Evolutionary conservation across 2,329 filamentous ascomycete species (phyloP).

Genomic region (Arthrinium puccinioides): DNA sequence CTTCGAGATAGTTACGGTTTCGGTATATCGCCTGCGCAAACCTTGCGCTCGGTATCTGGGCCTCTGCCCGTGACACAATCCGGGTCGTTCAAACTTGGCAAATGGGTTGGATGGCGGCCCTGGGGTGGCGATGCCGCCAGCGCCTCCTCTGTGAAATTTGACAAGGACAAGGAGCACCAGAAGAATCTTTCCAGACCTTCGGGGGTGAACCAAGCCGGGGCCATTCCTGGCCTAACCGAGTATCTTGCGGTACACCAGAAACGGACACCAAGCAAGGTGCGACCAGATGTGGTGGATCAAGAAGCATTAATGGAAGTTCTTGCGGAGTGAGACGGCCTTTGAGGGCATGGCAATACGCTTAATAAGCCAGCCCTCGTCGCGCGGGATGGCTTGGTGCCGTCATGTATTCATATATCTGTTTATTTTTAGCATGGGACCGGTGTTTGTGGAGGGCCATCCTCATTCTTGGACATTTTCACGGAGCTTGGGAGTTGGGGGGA

Average conservation of each 20-base stretch:
- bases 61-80: slow-evolving; percentile 14
- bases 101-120: slow-evolving; percentile 37
- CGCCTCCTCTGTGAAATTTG: slow-evolving; percentile 22
- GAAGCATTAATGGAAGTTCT: slow-evolving; percentile 55
- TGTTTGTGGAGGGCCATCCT: too few relatives aligned
- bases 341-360: neutral
- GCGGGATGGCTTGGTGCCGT: too few relatives aligned
- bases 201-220: slow-evolving; percentile 73
- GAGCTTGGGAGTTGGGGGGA: too few relatives aligned
- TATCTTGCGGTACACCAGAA: slow-evolving; percentile 45
- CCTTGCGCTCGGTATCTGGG: slow-evolving; percentile 25
- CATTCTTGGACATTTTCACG: too few relatives aligned
- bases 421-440: too few relatives aligned
- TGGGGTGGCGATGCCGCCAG: slow-evolving; percentile 20
- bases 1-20: slow-evolving; percentile 44
- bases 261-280: slow-evolving; percentile 47
- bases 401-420: too few relatives aligned
- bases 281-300: slow-evolving; percentile 49
- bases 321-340: slow-evolving; percentile 21
- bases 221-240: slow-evolving; percentile 63
- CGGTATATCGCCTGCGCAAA: slow-evolving; percentile 13
- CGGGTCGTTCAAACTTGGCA: slow-evolving; percentile 27
- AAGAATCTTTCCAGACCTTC: slow-evolving; percentile 43
- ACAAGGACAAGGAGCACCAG: slow-evolving; percentile 24
- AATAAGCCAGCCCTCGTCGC: too few relatives aligned